Evolutionary conservation across 768 basidiomycete species (phyloP), one percentile per base, ranked within the genome.

Genomic region (Suillus subalutaceus): DNA sequence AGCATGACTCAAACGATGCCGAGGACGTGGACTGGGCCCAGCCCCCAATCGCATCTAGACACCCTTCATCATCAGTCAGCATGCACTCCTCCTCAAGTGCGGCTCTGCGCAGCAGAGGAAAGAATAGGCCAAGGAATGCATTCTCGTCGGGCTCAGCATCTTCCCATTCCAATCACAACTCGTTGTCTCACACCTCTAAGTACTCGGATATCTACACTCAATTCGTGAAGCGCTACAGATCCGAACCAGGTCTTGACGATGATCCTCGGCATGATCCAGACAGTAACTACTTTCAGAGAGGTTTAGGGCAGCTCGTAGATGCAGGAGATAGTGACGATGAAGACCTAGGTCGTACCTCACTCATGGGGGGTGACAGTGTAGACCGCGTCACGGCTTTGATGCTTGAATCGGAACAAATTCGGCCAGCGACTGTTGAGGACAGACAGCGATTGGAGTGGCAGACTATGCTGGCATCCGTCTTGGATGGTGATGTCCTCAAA

Each of bases 361-460:
- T 85, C 65, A 79, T 78, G 44, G 71, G 78, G 37, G 79, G 79
- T 59, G 85, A 86, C 62, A 78, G 76, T 18, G 80, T 82, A 65
- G 86, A 89, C 69, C 82, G 83, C 16, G 77, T 85, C 58, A 84
- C 86, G 20, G 78, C 83, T 7, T 78, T 86, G 44, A 78, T 84
- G 65, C 79, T 86, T 40, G 90, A 92, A 71, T 80, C 86, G 6
- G 90, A 91, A 69, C 82, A 85, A 57, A 84, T 86, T 61, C 84
- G 89, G 65, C 89, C 91, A 32, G 85, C 87, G 50, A 90, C 91
- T 2, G 81, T 84, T 63, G 88, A 92, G 71, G 91, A 94, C 73
- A 84, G 86, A 67, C 92, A 95, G 71, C 84, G 96, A 35, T 78
- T 96, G 58, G 96, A 97, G 78, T 99, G 97, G 97, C 95, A 96